A percentile compares a stretch with the other conserved stretches of the same genome.
phyloP scores from a whole-genome alignment of 2,329 filamentous ascomycete genomes.

The Elsinoe batatas region DNA sequence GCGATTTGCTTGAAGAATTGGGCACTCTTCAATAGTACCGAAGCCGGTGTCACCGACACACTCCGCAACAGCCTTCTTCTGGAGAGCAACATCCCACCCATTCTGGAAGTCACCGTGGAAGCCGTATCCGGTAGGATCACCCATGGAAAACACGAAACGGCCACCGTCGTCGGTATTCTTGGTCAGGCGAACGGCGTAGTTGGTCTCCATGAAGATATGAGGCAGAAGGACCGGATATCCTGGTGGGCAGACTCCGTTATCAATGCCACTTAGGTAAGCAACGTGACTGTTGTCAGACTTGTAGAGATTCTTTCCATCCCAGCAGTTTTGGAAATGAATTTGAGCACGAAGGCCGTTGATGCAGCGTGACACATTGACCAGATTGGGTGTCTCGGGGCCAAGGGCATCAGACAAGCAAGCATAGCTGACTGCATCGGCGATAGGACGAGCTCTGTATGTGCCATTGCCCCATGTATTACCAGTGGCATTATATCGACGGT shows the following conservation, averaged over 20 bases:
- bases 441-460: constrained; percentile 25
- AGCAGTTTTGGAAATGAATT: constrained; percentile 31
- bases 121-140: constrained; percentile 42
- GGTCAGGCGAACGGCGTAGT: constrained; percentile 26
- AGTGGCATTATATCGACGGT: constrained; percentile 24
- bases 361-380: constrained; percentile 23
- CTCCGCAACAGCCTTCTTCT: constrained; percentile 30
- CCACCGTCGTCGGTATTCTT: constrained; percentile 27
- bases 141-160: constrained; percentile 38
- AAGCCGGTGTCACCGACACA: constrained; percentile 24
- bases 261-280: constrained; percentile 30
- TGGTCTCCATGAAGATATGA: constrained; percentile 34
- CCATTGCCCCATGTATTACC: constrained; percentile 27
- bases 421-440: constrained; percentile 26
- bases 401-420: constrained; percentile 18
- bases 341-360: constrained; percentile 28
- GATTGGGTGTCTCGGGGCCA: constrained; percentile 24
- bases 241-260: constrained; percentile 35
- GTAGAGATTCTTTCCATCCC: constrained; percentile 29
- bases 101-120: constrained; percentile 47
- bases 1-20: constrained; percentile 23
- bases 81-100: constrained; percentile 36
- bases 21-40: constrained; percentile 29
- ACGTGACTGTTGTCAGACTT: constrained; percentile 34
- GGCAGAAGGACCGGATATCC: constrained; percentile 28